Conservation (phyloP, 176 grass and related monocot species). For the Neostapfia colusana region DNA sequence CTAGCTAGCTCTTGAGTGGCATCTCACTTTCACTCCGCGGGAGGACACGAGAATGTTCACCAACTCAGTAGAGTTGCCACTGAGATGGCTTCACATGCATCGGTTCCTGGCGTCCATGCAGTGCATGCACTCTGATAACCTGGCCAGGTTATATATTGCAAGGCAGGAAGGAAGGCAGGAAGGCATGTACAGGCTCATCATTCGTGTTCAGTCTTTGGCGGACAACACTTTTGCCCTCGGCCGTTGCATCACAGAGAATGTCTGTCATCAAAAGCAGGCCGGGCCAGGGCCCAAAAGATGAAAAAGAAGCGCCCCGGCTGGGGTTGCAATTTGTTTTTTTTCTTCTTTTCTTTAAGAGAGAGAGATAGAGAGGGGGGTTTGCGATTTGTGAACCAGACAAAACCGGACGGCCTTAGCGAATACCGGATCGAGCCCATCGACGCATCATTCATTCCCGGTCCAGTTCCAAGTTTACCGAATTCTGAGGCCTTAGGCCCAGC, state of each 20-base stretch:
- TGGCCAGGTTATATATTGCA: not conserved
- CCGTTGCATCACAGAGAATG: slow-evolving; percentile 51
- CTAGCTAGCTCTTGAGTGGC: slow-evolving; percentile 35
- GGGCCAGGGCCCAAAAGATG: not conserved
- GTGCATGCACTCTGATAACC: not conserved
- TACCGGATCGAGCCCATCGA: not conserved
- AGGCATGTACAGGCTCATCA: too few species aligned
- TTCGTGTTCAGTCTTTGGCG: slow-evolving; percentile 63
- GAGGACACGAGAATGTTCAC: slow-evolving; percentile 57
- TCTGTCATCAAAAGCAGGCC: slow-evolving; percentile 43
- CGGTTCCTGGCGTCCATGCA: slow-evolving; percentile 21
- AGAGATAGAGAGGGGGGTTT: too few species aligned
- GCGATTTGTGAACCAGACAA: too few species aligned
- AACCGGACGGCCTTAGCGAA: too few species aligned
- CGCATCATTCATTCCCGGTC: too few species aligned
- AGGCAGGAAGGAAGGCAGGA: too few species aligned
- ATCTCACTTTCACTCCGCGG: slow-evolving; percentile 40
- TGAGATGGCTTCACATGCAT: slow-evolving; percentile 36
- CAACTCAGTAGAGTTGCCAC: slow-evolving; percentile 32
- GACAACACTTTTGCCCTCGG: slow-evolving; percentile 49
- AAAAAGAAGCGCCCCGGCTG: not conserved
- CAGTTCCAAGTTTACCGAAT: too few species aligned
- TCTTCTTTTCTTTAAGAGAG: too few species aligned
- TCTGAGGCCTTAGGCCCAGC: too few species aligned
- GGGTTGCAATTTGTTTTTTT: too few species aligned